Base-by-base conservation (phyloP, 805 yeast species). In the Wickerhamiella azyma region DNA sequence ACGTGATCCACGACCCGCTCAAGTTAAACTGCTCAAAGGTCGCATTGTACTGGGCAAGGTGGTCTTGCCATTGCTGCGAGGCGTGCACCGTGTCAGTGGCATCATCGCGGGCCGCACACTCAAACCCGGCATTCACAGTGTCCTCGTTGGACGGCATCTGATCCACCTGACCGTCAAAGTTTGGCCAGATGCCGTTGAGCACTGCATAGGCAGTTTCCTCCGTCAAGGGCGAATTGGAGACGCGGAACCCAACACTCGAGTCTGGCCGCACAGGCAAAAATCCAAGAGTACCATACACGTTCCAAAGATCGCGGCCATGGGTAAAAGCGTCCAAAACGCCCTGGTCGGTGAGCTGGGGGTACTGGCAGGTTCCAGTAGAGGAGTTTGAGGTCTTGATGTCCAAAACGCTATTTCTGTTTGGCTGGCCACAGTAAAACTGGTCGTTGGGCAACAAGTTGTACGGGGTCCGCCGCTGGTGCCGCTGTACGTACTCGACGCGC, bases 381-480 rank as follows among this genome's bases (percentile, higher is more conserved):
- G 29, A 30, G 13, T 46, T 44, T 37, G 51, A 55, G 42, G 46
- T 50, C 48, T 60, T 54, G 8, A 45, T 26, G 44, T 64, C 62
- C 28, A 45, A 38, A 8, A 53, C 55, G 32, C 57, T 58, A 30
- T 55, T 54, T 30, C 56, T 61, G 38, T 53, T 47, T 29, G 62
- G 55, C 44, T 64, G 63, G 32, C 54, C 58, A 49, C 66, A 63
- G 41, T 55, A 55, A 14, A 59, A 50, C 13, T 54, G 54, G 35
- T 59, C 66, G 35, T 56, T 52, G 32, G 70, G 67, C 29, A 63
- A 57, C 26, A 60, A 47, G 49, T 68, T 68, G 52, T 68, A 68
- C 16, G 70, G 64, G 1, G 72, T 66, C 49, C 73, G 60, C 48
- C 65, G 66, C 49, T 68, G 72, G 50, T 68, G 72, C 29, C 72